phyloP scores from a whole-genome alignment of 2,329 filamentous ascomycete species.

The Colletotrichum camelliae region DNA sequence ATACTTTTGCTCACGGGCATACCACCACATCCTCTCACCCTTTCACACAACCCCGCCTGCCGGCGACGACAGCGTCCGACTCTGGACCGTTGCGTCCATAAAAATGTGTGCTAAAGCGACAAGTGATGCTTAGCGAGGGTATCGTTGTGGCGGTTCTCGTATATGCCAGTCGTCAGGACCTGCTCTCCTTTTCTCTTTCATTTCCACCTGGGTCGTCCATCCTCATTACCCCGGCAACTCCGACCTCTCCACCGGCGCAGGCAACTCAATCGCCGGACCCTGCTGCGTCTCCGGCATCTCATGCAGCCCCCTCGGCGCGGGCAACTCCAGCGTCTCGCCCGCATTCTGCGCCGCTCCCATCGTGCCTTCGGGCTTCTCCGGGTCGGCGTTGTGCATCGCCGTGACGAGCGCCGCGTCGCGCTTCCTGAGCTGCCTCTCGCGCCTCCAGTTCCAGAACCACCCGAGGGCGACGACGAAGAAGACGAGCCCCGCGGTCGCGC shows the following conservation, averaged over 20 bases:
- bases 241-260: conserved; percentile 13
- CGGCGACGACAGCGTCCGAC: neutral
- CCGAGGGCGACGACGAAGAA: conserved; percentile 15
- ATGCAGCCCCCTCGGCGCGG: conserved; percentile 8
- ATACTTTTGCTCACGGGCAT: neutral
- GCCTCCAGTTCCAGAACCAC: conserved; percentile 18
- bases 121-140: conserved; percentile 14
- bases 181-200: neutral
- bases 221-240: conserved; percentile 4
- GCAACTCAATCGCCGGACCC: conserved; percentile 4
- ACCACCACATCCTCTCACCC: neutral
- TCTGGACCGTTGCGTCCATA: neutral
- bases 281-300: conserved; percentile 19
- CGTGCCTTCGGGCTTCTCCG: conserved; percentile 10
- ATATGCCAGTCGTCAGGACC: neutral
- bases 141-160: conserved; percentile 10
- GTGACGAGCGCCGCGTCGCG: conserved; percentile 7
- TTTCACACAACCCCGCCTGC: neutral
- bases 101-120: neutral
- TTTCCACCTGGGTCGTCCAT: neutral
- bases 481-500: conserved; percentile 14
- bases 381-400: neutral
- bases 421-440: neutral
- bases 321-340: conserved; percentile 1
- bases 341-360: neutral